A percentile compares a stretch with the other conserved stretches of the same genome.
These are phyloP conservation scores for Diaporthe velutina DNA, from an alignment of 2,329 filamentous ascomycete species.

Conservation along the genomic window DNA sequence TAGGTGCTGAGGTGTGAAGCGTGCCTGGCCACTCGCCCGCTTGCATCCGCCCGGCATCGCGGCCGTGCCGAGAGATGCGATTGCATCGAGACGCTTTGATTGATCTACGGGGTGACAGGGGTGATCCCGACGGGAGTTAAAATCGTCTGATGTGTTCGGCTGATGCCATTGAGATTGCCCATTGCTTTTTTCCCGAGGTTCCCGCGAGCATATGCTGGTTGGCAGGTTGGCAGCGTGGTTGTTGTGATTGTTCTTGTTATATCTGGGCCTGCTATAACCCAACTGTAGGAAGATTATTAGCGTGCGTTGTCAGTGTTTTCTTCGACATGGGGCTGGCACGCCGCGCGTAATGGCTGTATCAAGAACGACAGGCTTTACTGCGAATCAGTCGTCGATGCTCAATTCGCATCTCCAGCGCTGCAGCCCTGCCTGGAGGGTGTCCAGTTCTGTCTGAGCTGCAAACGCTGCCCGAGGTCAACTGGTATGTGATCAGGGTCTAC, in stretches of 20 bases:
- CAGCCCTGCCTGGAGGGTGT: not conserved
- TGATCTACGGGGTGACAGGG: constrained; percentile 20
- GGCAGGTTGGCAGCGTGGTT: not conserved
- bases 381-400: not conserved
- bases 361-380: not conserved
- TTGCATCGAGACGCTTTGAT: constrained; percentile 16
- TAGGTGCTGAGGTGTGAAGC: not conserved
- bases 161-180: constrained; percentile 5
- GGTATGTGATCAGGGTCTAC: too few relatives aligned
- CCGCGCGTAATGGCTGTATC: constrained; percentile 1
- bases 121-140: constrained; percentile 23
- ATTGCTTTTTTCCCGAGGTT: not conserved
- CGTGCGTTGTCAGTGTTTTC: not conserved
- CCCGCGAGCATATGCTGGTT: constrained; percentile 11
- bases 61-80: constrained; percentile 23
- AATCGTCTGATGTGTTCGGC: constrained; percentile 27
- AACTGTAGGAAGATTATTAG: not conserved
- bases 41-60: constrained; percentile 1
- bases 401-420: not conserved
- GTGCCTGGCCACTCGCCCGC: not conserved
- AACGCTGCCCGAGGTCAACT: not conserved
- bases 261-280: not conserved
- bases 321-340: not conserved
- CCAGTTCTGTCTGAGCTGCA: not conserved
- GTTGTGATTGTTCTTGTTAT: not conserved